A percentile compares a stretch with the other conserved stretches of the same genome.
phyloP scores from a whole-genome alignment of 129 eudicot species.

The Arctium lappa region DNA sequence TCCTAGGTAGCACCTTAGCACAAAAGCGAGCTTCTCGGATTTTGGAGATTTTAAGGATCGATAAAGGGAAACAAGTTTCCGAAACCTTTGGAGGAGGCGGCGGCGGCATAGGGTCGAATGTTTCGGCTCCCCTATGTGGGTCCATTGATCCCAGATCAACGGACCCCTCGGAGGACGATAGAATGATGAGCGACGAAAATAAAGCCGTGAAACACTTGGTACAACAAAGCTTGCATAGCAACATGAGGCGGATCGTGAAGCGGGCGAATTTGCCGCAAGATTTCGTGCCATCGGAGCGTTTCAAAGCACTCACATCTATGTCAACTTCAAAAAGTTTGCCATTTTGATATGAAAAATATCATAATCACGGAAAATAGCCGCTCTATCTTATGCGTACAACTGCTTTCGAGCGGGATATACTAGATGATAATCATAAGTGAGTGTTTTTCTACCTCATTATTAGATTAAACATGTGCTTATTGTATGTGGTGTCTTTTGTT shows the following conservation, averaged over 20 bases:
- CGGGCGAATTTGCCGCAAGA: conserved; percentile 95
- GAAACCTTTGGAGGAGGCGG: conserved; percentile 37
- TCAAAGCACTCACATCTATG: conserved; percentile 65
- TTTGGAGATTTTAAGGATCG: conserved; percentile 66
- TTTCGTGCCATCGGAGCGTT: conserved; percentile 81
- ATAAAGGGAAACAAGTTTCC: conserved; percentile 83
- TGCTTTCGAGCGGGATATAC: background rate
- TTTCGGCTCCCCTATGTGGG: conserved; percentile 68
- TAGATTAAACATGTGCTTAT: conserved; percentile 19
- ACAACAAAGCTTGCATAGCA: conserved; percentile 88
- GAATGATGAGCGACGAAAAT: conserved; percentile 76
- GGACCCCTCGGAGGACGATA: conserved; percentile 30
- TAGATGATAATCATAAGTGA: background rate
- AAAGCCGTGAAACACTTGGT: conserved; percentile 83
- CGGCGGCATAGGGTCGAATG: conserved; percentile 24
- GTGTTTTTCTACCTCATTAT: background rate
- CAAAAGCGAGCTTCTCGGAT: conserved; percentile 93
- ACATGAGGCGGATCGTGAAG: conserved; percentile 84
- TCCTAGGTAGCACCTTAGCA: conserved; percentile 83
- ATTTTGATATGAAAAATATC: conserved; percentile 47
- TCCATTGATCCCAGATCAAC: conserved; percentile 25
- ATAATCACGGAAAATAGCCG: background rate
- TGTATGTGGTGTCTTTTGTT: conserved; percentile 24
- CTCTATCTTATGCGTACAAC: background rate
- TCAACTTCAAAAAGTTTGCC: conserved; percentile 97